Evolutionary conservation across 2,329 filamentous ascomycete genomes (phyloP), one percentile per base, ranked within the genome.

Genomic region (Calonectria fujianensis): DNA sequence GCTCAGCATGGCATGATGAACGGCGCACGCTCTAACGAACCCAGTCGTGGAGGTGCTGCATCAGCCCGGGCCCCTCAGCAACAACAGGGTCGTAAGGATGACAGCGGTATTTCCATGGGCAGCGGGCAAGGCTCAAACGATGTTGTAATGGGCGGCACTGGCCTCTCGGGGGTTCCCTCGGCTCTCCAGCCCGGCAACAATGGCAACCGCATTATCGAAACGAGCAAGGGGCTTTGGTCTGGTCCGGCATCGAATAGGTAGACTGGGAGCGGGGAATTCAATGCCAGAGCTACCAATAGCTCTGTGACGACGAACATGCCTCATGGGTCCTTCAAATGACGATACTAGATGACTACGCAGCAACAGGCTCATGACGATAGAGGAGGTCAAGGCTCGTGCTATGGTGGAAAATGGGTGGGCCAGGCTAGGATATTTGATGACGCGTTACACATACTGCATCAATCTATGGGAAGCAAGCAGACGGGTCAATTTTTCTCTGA

Each of bases 221-320:
- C 91, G 35, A 91, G 89, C 45, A 92, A 91, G 79, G 92, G 92
- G 2, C 83, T 94, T 71, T 94, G 92, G 92, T 90, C 84, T 57
- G 84, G 82, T 10, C 77, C 82, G 20, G 74, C 82, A 27, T 70
- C 80, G 65, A 80, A 80, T 65, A 79, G 82, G 69, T 84, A 78
- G 76, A 59, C 50, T 31, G 41, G 65, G 29, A 27, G 48, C 63
- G 37, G 31, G n/a, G 27, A 45, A 41, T 48, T 18, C 13, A 48
- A 50, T 59, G 20, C 41, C 31, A 10, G 24, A 35, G 31, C 29
- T 32, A 50, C 52, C 29, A 35, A 35, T n/a, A 27, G 52, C 32
- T 48, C 29, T 37, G 29, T 54, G 9, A 66, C 63, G 50, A 68
- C 41, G 50, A 61, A 27, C 27, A 32, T 3, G 50, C 32, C 27